Base-by-base conservation (phyloP, 139 green algal genomes). In the Auxenochlorella pyrenoidosa region DNA sequence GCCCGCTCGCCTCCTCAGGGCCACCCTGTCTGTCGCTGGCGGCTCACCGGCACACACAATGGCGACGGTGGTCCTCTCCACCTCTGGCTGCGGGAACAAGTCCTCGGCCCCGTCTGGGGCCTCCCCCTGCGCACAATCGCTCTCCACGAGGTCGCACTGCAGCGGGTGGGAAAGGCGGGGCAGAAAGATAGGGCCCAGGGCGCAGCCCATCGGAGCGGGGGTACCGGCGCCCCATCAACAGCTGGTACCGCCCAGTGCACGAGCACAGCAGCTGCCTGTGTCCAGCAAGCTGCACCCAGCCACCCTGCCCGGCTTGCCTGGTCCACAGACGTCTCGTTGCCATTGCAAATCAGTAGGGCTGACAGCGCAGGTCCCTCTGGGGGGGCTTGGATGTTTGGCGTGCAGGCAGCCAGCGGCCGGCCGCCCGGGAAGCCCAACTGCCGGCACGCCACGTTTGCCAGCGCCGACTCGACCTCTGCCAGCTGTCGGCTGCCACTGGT, bases 261-360 rank as follows among this genome's bases (percentile, higher is more conserved):
- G 6, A 10, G 47, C 47, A n/a, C n/a, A n/a, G n/a, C n/a, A n/a
- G n/a, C n/a, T n/a, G n/a, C 47, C 47, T 54, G 8, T 54, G 47
- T 10, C 47, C 10, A 10, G 47, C 6, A 54, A 54, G 47, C 6
- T 54, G 6, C 47, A 6, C 47, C 47, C 6, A 6, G 16, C 12
- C 18, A 28, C 54, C 54, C 2, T 26, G 54, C 54, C 47, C 18
- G 54, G 54, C 70, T 44, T 28, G 34, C 70, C 70, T 76, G 70
- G 36, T 76, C 70, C 34, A 76, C 70, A 18, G 70, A 76, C 16
- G 70, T 76, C 40, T 76, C 70, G 34, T 76, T 76, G 70, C 70
- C 70, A 15, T 34, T 38, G 70, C 70, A 76, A 24, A 76, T 28
- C 12, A 76, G 70, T 10, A 76, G 70, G 30, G 34, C 70, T 15